phyloP scores from a whole-genome alignment of 1,284 basidiomycete species.

The Tylopilus sp. region DNA sequence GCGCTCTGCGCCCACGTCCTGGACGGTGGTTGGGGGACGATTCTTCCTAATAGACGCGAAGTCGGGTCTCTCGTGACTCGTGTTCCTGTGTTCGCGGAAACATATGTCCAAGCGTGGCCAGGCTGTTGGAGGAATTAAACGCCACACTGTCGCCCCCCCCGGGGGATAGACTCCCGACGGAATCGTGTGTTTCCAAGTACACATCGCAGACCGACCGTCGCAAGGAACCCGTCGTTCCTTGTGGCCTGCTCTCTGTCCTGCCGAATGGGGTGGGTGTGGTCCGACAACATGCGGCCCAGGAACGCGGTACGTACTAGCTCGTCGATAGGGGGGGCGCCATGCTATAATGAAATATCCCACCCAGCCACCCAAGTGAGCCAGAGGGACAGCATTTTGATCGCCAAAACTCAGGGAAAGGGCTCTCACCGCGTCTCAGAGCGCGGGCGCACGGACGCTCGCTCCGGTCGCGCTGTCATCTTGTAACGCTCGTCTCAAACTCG shows the following conservation, averaged over 20 bases:
- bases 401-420: slow-evolving; percentile 2
- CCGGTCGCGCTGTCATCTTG: neutral
- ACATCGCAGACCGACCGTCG: neutral
- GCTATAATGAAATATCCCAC: neutral
- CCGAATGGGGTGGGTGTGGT: too few relatives aligned
- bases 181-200: neutral
- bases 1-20: too few relatives aligned
- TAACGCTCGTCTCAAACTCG: slow-evolving; percentile 1
- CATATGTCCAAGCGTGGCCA: too few relatives aligned
- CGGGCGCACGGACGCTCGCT: neutral
- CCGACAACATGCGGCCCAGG: slow-evolving; percentile 3
- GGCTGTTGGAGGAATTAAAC: too few relatives aligned
- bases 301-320: neutral
- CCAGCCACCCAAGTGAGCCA: too few relatives aligned
- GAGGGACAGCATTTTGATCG: slow-evolving; percentile 18
- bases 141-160: neutral
- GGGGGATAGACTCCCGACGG: neutral
- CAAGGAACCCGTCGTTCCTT: neutral
- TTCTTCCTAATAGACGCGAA: too few relatives aligned
- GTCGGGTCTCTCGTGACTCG: too few relatives aligned
- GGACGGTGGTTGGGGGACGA: too few relatives aligned
- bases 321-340: neutral
- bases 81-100: neutral
- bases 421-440: neutral
- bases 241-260: neutral